phyloP scores from a whole-genome alignment of 2,329 filamentous ascomycete genomes.

The Pseudogymnoascus sp. region DNA sequence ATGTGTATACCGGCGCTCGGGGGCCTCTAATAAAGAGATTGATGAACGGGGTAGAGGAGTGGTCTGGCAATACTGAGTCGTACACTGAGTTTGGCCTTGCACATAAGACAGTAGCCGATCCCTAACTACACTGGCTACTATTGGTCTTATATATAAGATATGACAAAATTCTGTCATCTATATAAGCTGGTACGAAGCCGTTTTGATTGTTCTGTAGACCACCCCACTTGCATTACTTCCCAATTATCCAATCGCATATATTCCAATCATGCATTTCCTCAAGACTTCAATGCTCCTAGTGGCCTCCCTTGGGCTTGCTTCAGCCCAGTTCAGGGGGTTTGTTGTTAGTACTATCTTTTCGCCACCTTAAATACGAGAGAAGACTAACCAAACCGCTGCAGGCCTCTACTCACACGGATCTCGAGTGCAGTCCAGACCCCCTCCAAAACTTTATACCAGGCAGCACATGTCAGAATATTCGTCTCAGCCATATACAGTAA shows the following conservation, averaged over 20 bases:
- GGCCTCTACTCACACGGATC: background rate
- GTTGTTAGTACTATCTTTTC: background rate
- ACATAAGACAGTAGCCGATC: background rate
- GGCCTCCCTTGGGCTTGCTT: background rate
- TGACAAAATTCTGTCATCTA: background rate
- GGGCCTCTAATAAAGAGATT: background rate
- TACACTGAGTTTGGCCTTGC: background rate
- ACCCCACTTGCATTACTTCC: background rate
- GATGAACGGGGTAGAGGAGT: background rate
- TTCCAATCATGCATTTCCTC: background rate
- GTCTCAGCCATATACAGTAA: too few relatives aligned
- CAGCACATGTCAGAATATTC: too few relatives aligned
- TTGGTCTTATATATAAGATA: background rate
- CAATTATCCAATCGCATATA: background rate
- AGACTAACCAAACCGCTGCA: background rate
- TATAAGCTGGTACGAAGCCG: background rate
- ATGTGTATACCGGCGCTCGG: background rate
- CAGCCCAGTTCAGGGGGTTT: background rate
- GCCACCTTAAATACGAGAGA: background rate
- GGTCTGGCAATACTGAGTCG: background rate
- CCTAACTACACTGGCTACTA: background rate
- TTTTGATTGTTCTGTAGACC: background rate
- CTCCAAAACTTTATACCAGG: too few relatives aligned
- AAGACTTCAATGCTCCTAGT: background rate
- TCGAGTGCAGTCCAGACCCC: background rate